Evolutionary conservation across 2,329 filamentous ascomycete genomes (phyloP), one percentile per base, ranked within the genome.

Genomic region (Apiospora phragmitis): DNA sequence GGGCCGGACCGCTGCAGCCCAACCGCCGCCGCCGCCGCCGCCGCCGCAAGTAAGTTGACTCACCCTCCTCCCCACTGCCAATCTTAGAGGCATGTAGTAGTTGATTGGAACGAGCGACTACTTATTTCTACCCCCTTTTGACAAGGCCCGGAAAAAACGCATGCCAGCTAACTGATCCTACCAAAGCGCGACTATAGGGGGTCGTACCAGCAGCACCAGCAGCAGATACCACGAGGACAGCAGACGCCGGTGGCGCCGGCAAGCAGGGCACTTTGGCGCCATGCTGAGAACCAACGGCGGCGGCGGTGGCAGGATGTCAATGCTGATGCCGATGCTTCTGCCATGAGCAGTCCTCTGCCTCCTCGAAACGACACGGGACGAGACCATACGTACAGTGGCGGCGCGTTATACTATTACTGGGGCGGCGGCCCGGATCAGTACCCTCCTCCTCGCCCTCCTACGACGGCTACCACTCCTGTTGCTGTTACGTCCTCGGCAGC

Each of bases 261-360:
- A 18, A 68, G 67, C 67, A 41, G 35, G n/a, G 67, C 67, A 29
- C 67, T 68, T n/a, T 68, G 67, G 67, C 45, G 29, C 18, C 45
- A 68, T 38, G 67, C 43, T 32, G 67, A 68, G 32, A 68, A 55
- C n/a, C 67, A 55, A n/a, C 43, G 45, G 1, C 67, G n/a, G 24
- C 67, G 45, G 3, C 14, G 42, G 42, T 62, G 32, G 29, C 32
- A 62, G 4, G 32, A 24, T 38, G 9, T 1, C 9, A 3, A n/a
- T n/a, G 21, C 4, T 18, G 18, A 38, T 14, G 55, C 55, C 16
- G 32, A n/a, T 62, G 18, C 8, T 12, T 8, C 32, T 2, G 1
- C 32, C 18, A 38, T 62, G 55, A 38, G 32, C 11, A 62, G 32
- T n/a, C 32, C 55, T 4, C 32, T 16, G 11, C 18, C 51, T 32